phyloP scores from a whole-genome alignment of 2,329 filamentous ascomycete species.

The Ophiostoma novo-ulmi region DNA sequence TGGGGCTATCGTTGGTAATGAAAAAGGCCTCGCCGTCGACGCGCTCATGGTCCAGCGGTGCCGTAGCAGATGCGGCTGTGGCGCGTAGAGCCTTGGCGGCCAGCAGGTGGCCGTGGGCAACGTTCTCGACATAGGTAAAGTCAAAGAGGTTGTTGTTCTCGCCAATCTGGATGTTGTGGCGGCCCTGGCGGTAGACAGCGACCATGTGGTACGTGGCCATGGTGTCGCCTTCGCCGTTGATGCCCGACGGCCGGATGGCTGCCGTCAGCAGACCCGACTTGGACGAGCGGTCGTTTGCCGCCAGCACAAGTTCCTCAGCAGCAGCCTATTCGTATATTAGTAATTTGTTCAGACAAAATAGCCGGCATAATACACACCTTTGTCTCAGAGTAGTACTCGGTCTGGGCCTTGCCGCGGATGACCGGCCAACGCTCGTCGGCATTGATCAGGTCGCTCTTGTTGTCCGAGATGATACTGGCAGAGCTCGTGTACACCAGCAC shows the following conservation, averaged over 20 bases:
- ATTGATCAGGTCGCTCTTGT: constrained; percentile 70
- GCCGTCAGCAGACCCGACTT: constrained; percentile 63
- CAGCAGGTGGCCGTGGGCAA: constrained; percentile 74
- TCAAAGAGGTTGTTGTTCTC: constrained; percentile 59
- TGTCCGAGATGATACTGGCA: constrained; percentile 81
- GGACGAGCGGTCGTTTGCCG: constrained; percentile 52
- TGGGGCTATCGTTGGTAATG: constrained; percentile 80
- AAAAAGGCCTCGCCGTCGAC: constrained; percentile 85
- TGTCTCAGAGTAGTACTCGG: constrained; percentile 83
- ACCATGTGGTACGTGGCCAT: constrained; percentile 70
- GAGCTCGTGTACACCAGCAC: constrained; percentile 88
- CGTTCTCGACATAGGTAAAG: constrained; percentile 60
- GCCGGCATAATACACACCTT: constrained; percentile 45
- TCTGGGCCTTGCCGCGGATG: constrained; percentile 64
- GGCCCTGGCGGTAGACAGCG: constrained; percentile 61
- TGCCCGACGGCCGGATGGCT: constrained; percentile 77
- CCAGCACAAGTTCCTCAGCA: constrained; percentile 75
- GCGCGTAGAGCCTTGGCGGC: constrained; percentile 68
- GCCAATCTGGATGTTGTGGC: constrained; percentile 76
- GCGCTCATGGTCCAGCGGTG: constrained; percentile 64
- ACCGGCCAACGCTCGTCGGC: constrained; percentile 79
- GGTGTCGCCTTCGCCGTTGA: constrained; percentile 85
- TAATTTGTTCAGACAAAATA: too few relatives aligned
- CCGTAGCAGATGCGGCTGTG: constrained; percentile 50
- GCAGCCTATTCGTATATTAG: constrained; percentile 42